A percentile compares a stretch with the other conserved stretches of the same genome.
Evolutionary conservation across 2,329 filamentous ascomycete species (phyloP).

Genomic region (Dendryphion nanum): DNA sequence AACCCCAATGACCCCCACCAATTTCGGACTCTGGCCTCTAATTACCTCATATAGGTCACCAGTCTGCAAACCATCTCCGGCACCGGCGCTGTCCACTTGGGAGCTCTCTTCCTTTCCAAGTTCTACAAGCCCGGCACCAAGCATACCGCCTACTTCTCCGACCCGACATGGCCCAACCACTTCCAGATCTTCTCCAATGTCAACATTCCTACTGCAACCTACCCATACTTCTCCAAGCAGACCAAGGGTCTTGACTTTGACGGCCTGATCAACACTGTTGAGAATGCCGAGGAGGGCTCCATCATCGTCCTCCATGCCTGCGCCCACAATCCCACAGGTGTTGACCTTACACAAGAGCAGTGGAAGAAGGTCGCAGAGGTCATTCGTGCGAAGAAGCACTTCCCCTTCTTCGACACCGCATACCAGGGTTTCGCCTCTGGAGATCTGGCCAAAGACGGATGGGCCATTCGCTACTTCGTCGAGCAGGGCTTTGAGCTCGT

Average conservation of each 20-base stretch:
- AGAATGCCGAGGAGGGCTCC: conserved; percentile 69
- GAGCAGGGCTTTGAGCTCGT: conserved; percentile 77
- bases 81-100: conserved; percentile 91
- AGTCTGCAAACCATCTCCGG: conserved; percentile 95
- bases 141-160: conserved; percentile 83
- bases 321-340: conserved; percentile 96
- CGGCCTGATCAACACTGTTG: conserved; percentile 74
- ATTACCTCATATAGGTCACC: conserved; percentile 49
- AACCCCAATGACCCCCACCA: conserved; percentile 9
- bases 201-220: conserved; percentile 70
- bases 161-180: conserved; percentile 98
- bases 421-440: conserved; percentile 98
- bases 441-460: conserved; percentile 78
- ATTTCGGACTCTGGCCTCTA: conserved; percentile 22
- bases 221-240: conserved; percentile 89
- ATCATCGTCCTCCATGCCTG: conserved; percentile 92
- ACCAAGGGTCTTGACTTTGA: conserved; percentile 91
- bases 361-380: conserved; percentile 86
- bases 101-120: conserved; percentile 87
- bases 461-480: conserved; percentile 92
- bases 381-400: conserved; percentile 76
- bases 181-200: conserved; percentile 98
- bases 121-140: conserved; percentile 71
- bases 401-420: conserved; percentile 97
- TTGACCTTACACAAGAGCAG: conserved; percentile 90